Base-by-base conservation (phyloP, 768 basidiomycete genomes). In the Macrolepiota fuliginosa region DNA sequence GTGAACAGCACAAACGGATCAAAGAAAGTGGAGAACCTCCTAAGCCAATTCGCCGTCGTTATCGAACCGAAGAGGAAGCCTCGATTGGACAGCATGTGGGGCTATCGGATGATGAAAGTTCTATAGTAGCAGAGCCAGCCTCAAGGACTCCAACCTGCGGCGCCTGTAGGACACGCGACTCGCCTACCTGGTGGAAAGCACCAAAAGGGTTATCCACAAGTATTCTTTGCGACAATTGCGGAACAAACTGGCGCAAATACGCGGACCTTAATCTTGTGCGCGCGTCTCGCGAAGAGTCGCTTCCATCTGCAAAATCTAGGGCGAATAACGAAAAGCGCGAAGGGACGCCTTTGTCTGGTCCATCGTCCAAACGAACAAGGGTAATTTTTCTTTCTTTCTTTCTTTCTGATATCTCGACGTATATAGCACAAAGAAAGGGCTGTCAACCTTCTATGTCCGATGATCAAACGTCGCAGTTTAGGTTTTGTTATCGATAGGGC, bases 221-320 rank as follows among this genome's bases (percentile, higher is more conserved):
- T 62, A 83, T 94, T 40, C 84, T 96, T 56, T 97, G 94, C 70
- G 92, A 96, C 50, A 80, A 73, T 29, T 97, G 94, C 68, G 94
- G 94, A 12, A 83, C 86, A 49, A 90, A 90, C 65, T 97, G 93
- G 90, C 81, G 94, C 66, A 97, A 96, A 74, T 97, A 97, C 71
- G 94, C 92, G 0, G 94, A 96, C 66, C 78, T 95, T 53, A 92
- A 88, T 66, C 36, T 52, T 46, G 87, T 90, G 25, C 80, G 90
- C 45, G 87, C 88, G 9, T 61, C 86, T 19, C 83, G 90, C 29
- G 91, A 93, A 60, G 90, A 91, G 50, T 77, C 82, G 0, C 67
- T 82, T 1, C 76, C 82, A 0, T 69, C 77, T 1, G 73, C 76
- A 29, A 91, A 91, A 64, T 81, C 77, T 37, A 82, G 82, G 47